Percentiles rank a stretch among this genome's conserved stretches.
phyloP scores from a whole-genome alignment of 495 filamentous ascomycete species.

The Aspergillus asperescens region DNA sequence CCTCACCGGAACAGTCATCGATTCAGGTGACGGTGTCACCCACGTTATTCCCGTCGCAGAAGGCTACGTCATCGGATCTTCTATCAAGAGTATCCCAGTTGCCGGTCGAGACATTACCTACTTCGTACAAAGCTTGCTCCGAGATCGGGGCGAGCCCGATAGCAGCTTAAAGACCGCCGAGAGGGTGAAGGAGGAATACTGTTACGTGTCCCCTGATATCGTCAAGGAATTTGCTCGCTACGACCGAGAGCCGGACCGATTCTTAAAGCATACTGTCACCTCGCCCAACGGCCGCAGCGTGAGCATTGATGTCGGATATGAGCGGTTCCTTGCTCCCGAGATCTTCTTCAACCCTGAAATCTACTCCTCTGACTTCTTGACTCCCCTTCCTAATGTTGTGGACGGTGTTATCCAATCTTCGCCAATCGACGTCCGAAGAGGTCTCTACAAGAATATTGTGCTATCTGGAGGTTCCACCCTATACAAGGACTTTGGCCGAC shows the following conservation, averaged over 20 bases:
- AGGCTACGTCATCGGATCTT: slow-evolving; percentile 97
- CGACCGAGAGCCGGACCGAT: slow-evolving; percentile 84
- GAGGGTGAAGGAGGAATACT: slow-evolving; percentile 96
- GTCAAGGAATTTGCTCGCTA: slow-evolving; percentile 95
- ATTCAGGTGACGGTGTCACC: slow-evolving; percentile 95
- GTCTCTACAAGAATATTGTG: slow-evolving; percentile 99
- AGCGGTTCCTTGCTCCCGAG: slow-evolving; percentile 95
- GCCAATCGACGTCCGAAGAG: slow-evolving; percentile 93
- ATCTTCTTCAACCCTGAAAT: slow-evolving; percentile 99
- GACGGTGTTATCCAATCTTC: slow-evolving; percentile 96
- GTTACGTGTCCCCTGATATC: slow-evolving; percentile 96
- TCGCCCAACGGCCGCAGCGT: slow-evolving; percentile 83
- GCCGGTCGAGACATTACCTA: slow-evolving; percentile 97
- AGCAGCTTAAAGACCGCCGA: slow-evolving; percentile 96
- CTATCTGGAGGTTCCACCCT: slow-evolving; percentile 93
- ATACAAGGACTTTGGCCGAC: slow-evolving; percentile 94
- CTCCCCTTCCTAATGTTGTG: slow-evolving; percentile 86
- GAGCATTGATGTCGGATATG: slow-evolving; percentile 90
- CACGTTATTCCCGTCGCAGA: slow-evolving; percentile 98
- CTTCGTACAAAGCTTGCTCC: slow-evolving; percentile 91
- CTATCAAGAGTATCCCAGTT: slow-evolving; percentile 97
- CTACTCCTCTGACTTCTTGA: slow-evolving; percentile 96
- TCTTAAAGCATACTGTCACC: slow-evolving; percentile 80
- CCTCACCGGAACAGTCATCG: slow-evolving; percentile 96
- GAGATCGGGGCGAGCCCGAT: slow-evolving; percentile 94